Percentiles rank a stretch among this genome's conserved stretches.
phyloP scores from a whole-genome alignment of 192 early-diverging fungal genomes.

The Pecoramyces ruminantium region DNA sequence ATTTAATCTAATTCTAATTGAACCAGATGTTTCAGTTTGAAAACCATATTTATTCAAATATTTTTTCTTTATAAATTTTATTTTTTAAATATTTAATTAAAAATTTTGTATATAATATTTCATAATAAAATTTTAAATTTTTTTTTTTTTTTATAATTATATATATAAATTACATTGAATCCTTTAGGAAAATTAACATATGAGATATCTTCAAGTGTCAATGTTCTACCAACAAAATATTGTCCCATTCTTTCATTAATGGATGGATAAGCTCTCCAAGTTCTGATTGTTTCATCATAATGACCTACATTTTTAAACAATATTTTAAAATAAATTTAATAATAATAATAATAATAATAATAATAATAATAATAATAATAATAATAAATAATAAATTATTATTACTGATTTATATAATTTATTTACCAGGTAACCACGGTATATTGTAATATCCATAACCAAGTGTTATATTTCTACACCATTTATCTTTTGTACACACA shows the following conservation, averaged over 20 bases:
- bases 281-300: constrained; percentile 6
- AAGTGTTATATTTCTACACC: constrained; percentile 12
- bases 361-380: too few species aligned
- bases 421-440: constrained; percentile 9
- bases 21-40: constrained; percentile 15
- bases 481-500: constrained; percentile 16
- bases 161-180: background rate
- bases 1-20: constrained; percentile 9
- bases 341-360: too few species aligned
- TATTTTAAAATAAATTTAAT: too few species aligned
- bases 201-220: constrained; percentile 13
- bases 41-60: constrained; percentile 17
- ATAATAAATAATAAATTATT: too few species aligned
- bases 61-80: background rate
- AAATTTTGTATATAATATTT: too few species aligned
- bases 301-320: constrained; percentile 8
- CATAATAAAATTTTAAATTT: too few species aligned
- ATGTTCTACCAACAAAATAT: constrained; percentile 15
- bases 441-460: constrained; percentile 19
- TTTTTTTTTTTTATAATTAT: background rate
- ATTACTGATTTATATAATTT: too few species aligned
- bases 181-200: constrained; percentile 7
- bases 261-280: constrained; percentile 14
- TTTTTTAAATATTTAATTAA: too few species aligned
- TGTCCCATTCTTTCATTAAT: constrained; percentile 5